Evolutionary conservation across 2,329 filamentous ascomycete species (phyloP), one percentile per base, ranked within the genome.

Genomic region (Talaromyces sp.): DNA sequence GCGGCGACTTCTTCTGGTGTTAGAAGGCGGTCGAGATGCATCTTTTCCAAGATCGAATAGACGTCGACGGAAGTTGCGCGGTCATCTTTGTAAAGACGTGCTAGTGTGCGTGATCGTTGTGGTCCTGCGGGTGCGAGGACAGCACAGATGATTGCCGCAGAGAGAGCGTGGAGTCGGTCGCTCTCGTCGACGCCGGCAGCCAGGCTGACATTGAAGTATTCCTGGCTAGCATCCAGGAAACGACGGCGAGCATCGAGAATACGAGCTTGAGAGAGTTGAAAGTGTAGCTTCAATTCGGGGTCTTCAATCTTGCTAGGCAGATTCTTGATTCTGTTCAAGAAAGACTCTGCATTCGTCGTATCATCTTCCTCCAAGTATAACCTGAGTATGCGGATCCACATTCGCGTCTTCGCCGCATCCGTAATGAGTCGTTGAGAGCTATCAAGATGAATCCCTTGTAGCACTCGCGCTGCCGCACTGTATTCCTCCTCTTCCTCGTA

Each of bases 351-450:
- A 41, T 86, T 85, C 1, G 90, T 92, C 9, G 92, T 90, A 79
- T 98, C 93, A 75, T 97, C 94, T 57, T 93, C 92, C 81, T 99
- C 94, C 68, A 99, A 86, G 76, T 95, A 96, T 82, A 96, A 90
- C 68, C 95, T 88, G 74, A 96, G 93, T 74, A 99, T 97, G 66
- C 94, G 91, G 70, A 98, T 90, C 92, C 94, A 98, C 63, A 95
- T 87, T 63, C 85, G 84, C 9, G 92, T 92, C 79, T 93, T 93
- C 70, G 94, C 90, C 71, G 91, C 87, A 74, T 93, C 89, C 33
- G 89, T 87, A 41, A 97, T 88, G 64, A 90, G 88, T 58, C 94
- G 89, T 81, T 97, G 93, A 2, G 93, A 93, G 65, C 87, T 90
- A 75, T 99, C 94, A 56, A 98, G 88, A 39, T 93, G 90, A 71